Evolutionary conservation across 73 alveolate species (phyloP), one percentile per base, ranked within the genome.

Genomic region (Blepharisma japonicum): DNA sequence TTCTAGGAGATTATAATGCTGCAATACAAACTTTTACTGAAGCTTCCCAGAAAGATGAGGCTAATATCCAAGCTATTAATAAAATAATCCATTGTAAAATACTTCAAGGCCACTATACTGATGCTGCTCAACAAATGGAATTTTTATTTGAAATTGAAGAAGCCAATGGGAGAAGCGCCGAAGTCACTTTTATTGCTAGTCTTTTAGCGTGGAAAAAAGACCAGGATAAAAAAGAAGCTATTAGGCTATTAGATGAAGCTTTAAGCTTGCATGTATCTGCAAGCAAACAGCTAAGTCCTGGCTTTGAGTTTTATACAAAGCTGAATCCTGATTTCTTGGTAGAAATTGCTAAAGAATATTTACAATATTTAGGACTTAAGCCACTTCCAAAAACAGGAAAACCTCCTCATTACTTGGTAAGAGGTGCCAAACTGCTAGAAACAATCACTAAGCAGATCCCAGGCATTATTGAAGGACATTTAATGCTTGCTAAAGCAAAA

Each of bases 81-180:
- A 98, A 98, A n/a, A 86, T 95, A 95, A 91, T 96, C 32, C 89
- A 90, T 84, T 90, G 98, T 88, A 90, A 93, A 81, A 93, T 96
- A 48, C 79, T 76, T 76, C 90, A 96, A 81, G 98, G 96, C 47
- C 82, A 86, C 80, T 90, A 88, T 48, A 93, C 94, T 50, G 99
- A 96, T 83, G 99, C 99, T n/a, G 94, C 88, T 67, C 92, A 91
- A 77, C 93, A 96, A 80, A 82, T 96, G 20, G 98, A 96, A 77
- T 94, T 91, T 83, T 56, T 95, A 50, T 85, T 86, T 56, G 98
- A 96, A 86, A 86, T 93, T 18, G 83, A 87, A 51, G 96, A 85
- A 68, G 81, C 91, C 54, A 67, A 55, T 21, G 94, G 92, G 6
- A 91, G 83, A 78, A 86, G 92, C 5, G 85, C 97, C 23, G 92